Evolutionary conservation across 2,329 filamentous ascomycete genomes (phyloP).

Genomic region (Arthrinium phaeospermum): DNA sequence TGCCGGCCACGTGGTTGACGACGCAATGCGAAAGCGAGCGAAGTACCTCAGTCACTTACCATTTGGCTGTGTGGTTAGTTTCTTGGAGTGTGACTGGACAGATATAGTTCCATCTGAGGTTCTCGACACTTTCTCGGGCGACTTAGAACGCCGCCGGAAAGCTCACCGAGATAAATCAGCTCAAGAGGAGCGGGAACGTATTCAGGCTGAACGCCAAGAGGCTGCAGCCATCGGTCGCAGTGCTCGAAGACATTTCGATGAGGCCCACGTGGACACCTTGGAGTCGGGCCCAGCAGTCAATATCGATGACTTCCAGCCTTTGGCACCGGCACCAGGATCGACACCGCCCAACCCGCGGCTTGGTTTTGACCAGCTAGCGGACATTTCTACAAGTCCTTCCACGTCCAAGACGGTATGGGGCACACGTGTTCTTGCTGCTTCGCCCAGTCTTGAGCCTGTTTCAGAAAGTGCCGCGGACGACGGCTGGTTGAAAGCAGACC

Average conservation of each 20-base stretch:
- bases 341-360: conserved; percentile 62
- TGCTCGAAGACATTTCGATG: conserved; percentile 45
- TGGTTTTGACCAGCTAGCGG: conserved; percentile 72
- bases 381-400: conserved; percentile 81
- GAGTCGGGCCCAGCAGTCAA: conserved; percentile 51
- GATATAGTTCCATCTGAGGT: conserved; percentile 80
- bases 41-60: conserved; percentile 90
- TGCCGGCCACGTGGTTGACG: conserved; percentile 85
- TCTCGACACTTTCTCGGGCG: conserved; percentile 75
- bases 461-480: conserved; percentile 62
- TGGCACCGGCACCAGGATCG: conserved; percentile 56
- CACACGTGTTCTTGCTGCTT: conserved; percentile 71
- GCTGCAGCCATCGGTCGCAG: conserved; percentile 69
- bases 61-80: conserved; percentile 87
- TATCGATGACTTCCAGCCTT: conserved; percentile 69
- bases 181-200: conserved; percentile 83
- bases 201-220: conserved; percentile 82
- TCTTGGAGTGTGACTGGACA: conserved; percentile 94
- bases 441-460: conserved; percentile 57
- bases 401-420: conserved; percentile 88
- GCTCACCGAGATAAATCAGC: conserved; percentile 82
- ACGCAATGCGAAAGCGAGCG: conserved; percentile 79
- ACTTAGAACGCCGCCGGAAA: conserved; percentile 78
- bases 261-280: conserved; percentile 46
- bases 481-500: conserved; percentile 85